phyloP scores from a whole-genome alignment of 2,329 filamentous ascomycete species.

The Trichoderma sp. region DNA sequence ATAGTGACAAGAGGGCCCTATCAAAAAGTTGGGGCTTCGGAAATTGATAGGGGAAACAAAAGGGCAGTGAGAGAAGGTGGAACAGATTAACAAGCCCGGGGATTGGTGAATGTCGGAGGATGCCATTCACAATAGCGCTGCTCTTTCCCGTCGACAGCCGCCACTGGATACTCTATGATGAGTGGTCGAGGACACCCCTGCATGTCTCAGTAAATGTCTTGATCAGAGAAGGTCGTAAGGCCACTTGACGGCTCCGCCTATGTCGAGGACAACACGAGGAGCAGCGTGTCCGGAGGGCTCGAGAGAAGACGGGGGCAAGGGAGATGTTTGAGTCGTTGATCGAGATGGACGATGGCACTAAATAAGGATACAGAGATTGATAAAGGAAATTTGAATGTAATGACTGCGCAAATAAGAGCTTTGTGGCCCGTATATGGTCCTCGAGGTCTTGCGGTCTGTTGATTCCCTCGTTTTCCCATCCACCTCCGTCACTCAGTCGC shows the following conservation, averaged over 20 bases:
- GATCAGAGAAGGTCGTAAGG: neutral
- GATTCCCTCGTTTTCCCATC: neutral
- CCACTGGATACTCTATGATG: conserved; percentile 11
- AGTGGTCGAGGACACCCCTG: neutral
- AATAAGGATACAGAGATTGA: neutral
- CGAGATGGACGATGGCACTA: neutral
- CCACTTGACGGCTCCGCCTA: neutral
- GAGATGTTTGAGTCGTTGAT: neutral
- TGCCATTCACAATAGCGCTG: conserved; percentile 20
- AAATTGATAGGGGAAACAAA: neutral
- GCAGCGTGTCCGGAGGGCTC: neutral
- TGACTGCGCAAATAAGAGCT: neutral
- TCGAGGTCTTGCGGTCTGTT: neutral
- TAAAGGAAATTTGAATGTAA: neutral
- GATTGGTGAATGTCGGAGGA: conserved; percentile 13
- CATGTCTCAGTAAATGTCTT: conserved; percentile 21
- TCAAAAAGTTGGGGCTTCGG: neutral
- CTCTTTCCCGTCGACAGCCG: conserved; percentile 13
- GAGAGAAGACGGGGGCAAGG: neutral
- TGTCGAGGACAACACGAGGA: neutral
- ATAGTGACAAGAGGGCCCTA: neutral
- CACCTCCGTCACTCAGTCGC: neutral
- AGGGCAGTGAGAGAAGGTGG: neutral
- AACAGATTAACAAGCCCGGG: neutral
- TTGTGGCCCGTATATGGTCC: neutral